Evolutionary conservation across 1,139 yeast species (phyloP).

Genomic region (Yamadazyma blattariae): DNA sequence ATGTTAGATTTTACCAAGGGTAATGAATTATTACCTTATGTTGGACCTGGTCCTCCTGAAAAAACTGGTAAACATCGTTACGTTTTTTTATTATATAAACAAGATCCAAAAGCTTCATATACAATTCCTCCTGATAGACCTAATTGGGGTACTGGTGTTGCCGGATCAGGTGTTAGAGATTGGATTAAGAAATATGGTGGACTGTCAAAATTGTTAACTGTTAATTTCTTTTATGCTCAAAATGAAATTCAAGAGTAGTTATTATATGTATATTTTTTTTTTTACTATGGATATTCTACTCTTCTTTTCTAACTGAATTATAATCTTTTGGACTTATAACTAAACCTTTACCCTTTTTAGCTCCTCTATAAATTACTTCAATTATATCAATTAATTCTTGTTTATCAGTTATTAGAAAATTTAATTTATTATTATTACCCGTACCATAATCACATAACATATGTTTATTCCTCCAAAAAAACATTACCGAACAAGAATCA

Average conservation of each 20-base stretch:
- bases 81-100: slow-evolving; percentile 71
- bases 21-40: slow-evolving; percentile 41
- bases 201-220: slow-evolving; percentile 61
- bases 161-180: slow-evolving; percentile 72
- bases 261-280: neutral
- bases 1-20: slow-evolving; percentile 38
- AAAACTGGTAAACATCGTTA: slow-evolving; percentile 83
- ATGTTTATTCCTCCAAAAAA: slow-evolving; percentile 88
- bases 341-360: slow-evolving; percentile 87
- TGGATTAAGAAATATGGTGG: slow-evolving; percentile 66
- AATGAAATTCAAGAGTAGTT: slow-evolving; percentile 40
- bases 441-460: slow-evolving; percentile 99
- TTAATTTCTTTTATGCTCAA: slow-evolving; percentile 79
- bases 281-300: neutral
- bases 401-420: slow-evolving; percentile 71
- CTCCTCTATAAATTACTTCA: slow-evolving; percentile 89
- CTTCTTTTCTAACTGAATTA: slow-evolving; percentile 23
- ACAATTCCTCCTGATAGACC: slow-evolving; percentile 60
- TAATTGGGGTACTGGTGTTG: slow-evolving; percentile 81
- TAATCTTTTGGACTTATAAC: slow-evolving; percentile 81
- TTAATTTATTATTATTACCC: slow-evolving; percentile 92
- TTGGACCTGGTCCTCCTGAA: slow-evolving; percentile 85
- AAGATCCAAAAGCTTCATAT: slow-evolving; percentile 37
- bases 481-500: slow-evolving; percentile 91
- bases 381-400: slow-evolving; percentile 90